A percentile compares a stretch with the other conserved stretches of the same genome.
phyloP scores from a whole-genome alignment of 2,329 filamentous ascomycete species.

The Verticillium alfalfae region DNA sequence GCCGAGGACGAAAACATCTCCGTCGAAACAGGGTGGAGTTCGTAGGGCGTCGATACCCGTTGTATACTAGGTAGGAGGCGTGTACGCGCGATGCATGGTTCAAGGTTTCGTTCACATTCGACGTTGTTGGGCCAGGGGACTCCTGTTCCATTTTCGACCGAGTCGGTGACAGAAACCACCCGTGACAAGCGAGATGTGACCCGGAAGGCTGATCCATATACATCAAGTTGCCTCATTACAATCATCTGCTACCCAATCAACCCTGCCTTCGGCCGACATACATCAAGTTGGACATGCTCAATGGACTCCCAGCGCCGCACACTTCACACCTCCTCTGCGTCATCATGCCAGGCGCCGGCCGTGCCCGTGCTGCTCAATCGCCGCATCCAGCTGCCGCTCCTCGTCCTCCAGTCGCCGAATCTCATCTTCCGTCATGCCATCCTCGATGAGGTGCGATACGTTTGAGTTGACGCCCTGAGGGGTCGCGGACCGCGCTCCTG shows the following conservation, averaged over 20 bases:
- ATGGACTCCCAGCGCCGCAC: neutral
- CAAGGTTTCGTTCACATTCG: neutral
- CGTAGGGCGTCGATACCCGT: constrained; percentile 9
- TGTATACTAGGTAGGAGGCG: constrained; percentile 9
- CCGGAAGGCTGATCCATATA: neutral
- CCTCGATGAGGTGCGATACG: constrained; percentile 50
- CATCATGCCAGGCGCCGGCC: neutral
- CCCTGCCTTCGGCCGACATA: neutral
- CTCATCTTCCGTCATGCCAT: constrained; percentile 55
- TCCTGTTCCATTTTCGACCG: no score
- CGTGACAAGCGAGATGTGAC: neutral
- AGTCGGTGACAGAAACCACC: neutral
- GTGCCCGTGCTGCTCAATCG: constrained; percentile 42
- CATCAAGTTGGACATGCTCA: neutral
- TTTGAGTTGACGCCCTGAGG: constrained; percentile 23
- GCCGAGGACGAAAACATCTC: neutral
- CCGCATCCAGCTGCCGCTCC: constrained; percentile 50
- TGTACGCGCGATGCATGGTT: neutral
- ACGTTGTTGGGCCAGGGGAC: no score
- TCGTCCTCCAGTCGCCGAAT: constrained; percentile 52
- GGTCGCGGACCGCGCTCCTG: constrained; percentile 15
- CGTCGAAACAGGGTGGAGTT: neutral
- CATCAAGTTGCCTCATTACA: neutral
- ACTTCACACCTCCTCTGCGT: neutral
- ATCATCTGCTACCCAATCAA: neutral